Evolutionary conservation across 2,329 filamentous ascomycete species (phyloP), one percentile per base, ranked within the genome.

Genomic region (Ophiosphaerella herpotricha): DNA sequence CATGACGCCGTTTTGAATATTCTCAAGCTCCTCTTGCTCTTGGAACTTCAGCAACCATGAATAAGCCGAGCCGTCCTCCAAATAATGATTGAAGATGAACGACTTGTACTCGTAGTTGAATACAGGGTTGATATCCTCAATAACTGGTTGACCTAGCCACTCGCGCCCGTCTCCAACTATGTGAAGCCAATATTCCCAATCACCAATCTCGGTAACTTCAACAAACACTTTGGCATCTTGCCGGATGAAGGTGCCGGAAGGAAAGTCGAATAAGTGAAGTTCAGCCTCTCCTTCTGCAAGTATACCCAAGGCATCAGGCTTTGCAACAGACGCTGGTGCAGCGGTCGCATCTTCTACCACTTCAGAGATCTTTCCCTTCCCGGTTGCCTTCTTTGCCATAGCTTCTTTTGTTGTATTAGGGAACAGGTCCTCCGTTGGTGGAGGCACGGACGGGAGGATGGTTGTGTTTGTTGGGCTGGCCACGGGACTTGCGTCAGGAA

Each of bases 81-180:
- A 84, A 71, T 96, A 97, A 71, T 97, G 91, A 67, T 99, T 99
- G 82, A 99, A 99, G 67, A 99, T 97, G 72, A 97, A 97, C 0
- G 93, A 97, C n/a, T 96, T 81, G 65, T 93, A 97, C 73, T 99
- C 94, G 60, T 97, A 97, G 76, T 97, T 97, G 80, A 97, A 99
- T 16, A 99, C 92, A 0, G 94, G 94, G 64, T 97, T 97, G 74
- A 97, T 91, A 62, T 99, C 94, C 6, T 90, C 88, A 26, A 91
- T 80, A 26, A 99, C 85, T 2, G 88, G 83, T 58, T 96, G 90
- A 18, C 91, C 91, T 2, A 99, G 79, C 90, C 91, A 97, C 46
- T 92, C 86, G 65, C 85, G 86, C 31, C 90, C 85, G 34, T 84
- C 80, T 54, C 88, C 87, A 36, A 84, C 83, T 47, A 97, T 87